Conservation (phyloP, 345 rosid species). For the Dimocarpus longan region DNA sequence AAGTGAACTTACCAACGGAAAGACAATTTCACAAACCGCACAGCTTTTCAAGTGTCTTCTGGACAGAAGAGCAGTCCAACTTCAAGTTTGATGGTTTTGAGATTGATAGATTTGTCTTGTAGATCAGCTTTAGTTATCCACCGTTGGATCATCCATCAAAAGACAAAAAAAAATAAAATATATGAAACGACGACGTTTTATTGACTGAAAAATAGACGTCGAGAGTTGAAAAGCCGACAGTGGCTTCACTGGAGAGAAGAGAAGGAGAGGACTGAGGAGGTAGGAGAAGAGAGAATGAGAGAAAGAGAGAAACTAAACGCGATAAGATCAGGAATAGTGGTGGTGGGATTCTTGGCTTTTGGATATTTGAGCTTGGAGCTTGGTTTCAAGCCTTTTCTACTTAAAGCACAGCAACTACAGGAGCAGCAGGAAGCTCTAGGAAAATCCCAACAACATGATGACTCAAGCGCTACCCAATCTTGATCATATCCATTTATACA, state of each 20-base stretch:
- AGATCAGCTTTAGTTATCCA: neutral
- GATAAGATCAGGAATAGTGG: constrained; percentile 53
- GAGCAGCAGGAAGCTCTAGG: constrained; percentile 34
- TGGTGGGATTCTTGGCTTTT: constrained; percentile 70
- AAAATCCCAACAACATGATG: constrained; percentile 10
- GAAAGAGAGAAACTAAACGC: constrained; percentile 46
- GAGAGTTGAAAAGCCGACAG: too few relatives aligned
- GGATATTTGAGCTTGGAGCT: constrained; percentile 66
- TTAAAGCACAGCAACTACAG: constrained; percentile 45
- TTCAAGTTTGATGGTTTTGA: neutral
- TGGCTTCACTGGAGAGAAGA: neutral
- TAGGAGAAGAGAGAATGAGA: constrained; percentile 8
- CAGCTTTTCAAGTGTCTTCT: neutral
- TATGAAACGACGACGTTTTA: neutral
- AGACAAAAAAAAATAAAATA: neutral
- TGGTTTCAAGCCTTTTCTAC: constrained; percentile 73
- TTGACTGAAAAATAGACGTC: neutral
- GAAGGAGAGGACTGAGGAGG: neutral
- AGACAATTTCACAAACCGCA: neutral
- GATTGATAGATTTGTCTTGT: neutral
- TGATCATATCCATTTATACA: neutral
- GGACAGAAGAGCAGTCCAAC: neutral
- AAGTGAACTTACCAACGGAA: neutral
- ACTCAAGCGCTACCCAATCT: constrained; percentile 3
- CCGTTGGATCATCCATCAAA: neutral